phyloP scores from a whole-genome alignment of 2,329 filamentous ascomycete genomes.

The Neonectria magnoliae region DNA sequence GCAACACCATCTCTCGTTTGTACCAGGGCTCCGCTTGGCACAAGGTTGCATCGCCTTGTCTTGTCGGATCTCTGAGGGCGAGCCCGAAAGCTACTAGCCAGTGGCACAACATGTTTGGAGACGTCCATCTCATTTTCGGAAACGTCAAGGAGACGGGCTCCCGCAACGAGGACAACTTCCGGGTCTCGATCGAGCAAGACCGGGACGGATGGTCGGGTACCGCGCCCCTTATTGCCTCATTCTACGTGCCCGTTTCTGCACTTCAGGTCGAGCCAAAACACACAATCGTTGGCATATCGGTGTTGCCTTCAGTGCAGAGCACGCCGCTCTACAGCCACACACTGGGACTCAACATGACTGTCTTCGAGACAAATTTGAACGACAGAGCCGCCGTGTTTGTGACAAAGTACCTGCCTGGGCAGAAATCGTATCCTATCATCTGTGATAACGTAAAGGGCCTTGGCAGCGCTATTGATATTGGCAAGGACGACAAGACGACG shows the following conservation, averaged over 20 bases:
- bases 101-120: conserved; percentile 51
- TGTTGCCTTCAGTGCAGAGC: conserved; percentile 42
- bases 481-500: conserved; percentile 32
- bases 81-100: conserved; percentile 31
- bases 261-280: conserved; percentile 48
- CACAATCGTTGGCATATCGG: conserved; percentile 45
- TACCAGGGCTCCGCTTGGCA: conserved; percentile 32
- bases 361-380: conserved; percentile 47
- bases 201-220: conserved; percentile 49
- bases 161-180: conserved; percentile 44
- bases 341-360: conserved; percentile 41
- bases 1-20: conserved; percentile 40
- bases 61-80: conserved; percentile 46
- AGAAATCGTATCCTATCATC: conserved; percentile 41
- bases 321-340: conserved; percentile 35
- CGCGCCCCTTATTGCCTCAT: conserved; percentile 53
- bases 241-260: conserved; percentile 50
- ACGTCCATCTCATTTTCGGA: conserved; percentile 56
- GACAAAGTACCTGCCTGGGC: conserved; percentile 50
- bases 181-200: conserved; percentile 48
- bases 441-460: conserved; percentile 38
- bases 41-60: conserved; percentile 39
- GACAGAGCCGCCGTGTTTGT: conserved; percentile 48
- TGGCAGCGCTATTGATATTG: conserved; percentile 27
- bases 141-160: conserved; percentile 41